These are phyloP conservation scores for Graphiopsis chlorocephala DNA, from an alignment of 2,329 filamentous ascomycete genomes.

Conservation along the genomic window DNA sequence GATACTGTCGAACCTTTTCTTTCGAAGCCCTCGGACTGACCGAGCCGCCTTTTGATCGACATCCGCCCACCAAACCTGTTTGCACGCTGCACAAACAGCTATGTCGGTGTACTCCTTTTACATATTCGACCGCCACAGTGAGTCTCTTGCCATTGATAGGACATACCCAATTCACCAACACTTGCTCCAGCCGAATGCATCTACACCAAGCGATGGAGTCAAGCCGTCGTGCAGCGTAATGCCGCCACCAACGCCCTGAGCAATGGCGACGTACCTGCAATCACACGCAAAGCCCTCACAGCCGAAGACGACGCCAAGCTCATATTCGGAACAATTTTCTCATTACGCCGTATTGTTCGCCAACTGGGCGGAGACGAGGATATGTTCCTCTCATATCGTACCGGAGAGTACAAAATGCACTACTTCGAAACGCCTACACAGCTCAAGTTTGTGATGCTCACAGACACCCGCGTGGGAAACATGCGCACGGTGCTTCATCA, in stretches of 20 bases:
- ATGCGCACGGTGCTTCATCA: slow-evolving; percentile 94
- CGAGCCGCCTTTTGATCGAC: background rate
- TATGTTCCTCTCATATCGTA: slow-evolving; percentile 88
- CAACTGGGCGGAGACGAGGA: slow-evolving; percentile 93
- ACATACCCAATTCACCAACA: background rate
- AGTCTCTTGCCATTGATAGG: slow-evolving; percentile 30
- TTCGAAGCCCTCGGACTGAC: background rate
- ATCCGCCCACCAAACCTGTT: background rate
- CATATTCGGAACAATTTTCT: slow-evolving; percentile 95
- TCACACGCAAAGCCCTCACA: slow-evolving; percentile 39
- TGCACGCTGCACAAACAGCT: background rate
- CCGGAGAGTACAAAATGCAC: slow-evolving; percentile 93
- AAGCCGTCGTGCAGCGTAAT: slow-evolving; percentile 49
- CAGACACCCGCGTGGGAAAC: slow-evolving; percentile 81
- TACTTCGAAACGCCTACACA: slow-evolving; percentile 98
- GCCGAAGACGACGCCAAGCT: slow-evolving; percentile 88
- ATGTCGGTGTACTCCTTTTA: slow-evolving; percentile 98
- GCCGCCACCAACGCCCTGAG: slow-evolving; percentile 47
- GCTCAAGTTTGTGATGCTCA: slow-evolving; percentile 94
- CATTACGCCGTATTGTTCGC: slow-evolving; percentile 90
- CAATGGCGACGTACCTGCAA: slow-evolving; percentile 39
- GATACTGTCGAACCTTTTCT: background rate
- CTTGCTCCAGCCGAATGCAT: slow-evolving; percentile 79
- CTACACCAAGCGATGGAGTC: slow-evolving; percentile 83
- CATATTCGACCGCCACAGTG: slow-evolving; percentile 98